Evolutionary conservation across 768 basidiomycete species (phyloP).

Genomic region (Pulveroboletus sp.): DNA sequence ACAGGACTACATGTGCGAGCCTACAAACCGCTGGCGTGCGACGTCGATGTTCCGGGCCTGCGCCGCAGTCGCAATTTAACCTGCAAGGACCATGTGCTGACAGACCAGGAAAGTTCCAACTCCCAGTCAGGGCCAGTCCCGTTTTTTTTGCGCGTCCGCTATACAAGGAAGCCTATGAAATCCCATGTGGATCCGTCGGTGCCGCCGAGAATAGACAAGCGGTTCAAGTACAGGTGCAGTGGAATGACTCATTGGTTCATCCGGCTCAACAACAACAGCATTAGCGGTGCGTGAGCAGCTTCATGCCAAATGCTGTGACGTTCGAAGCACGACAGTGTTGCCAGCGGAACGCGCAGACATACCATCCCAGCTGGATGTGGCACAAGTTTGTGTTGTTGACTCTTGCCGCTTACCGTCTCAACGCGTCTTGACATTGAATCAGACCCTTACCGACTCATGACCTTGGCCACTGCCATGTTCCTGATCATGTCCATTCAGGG

Average conservation of each 20-base stretch:
- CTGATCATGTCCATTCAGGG: neutral
- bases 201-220: neutral
- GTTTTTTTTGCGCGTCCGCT: neutral
- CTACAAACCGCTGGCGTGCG: neutral
- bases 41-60: neutral
- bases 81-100: no score
- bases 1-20: neutral
- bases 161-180: conserved; percentile 19
- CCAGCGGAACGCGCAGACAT: no score
- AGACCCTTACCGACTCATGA: neutral
- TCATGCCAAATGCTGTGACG: no score
- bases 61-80: neutral
- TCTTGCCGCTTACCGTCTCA: neutral
- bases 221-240: neutral
- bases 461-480: neutral
- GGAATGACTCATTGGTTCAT: neutral
- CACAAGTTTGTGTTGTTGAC: no score
- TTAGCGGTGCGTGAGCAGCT: neutral
- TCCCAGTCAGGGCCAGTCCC: no score
- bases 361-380: no score
- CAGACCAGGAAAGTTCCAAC: neutral
- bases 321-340: neutral
- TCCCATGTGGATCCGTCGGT: neutral
- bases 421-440: no score
- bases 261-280: neutral